Percentiles rank a stretch among this genome's conserved stretches.
phyloP scores from a whole-genome alignment of 495 filamentous ascomycete species.

The Penicillium angulare region DNA sequence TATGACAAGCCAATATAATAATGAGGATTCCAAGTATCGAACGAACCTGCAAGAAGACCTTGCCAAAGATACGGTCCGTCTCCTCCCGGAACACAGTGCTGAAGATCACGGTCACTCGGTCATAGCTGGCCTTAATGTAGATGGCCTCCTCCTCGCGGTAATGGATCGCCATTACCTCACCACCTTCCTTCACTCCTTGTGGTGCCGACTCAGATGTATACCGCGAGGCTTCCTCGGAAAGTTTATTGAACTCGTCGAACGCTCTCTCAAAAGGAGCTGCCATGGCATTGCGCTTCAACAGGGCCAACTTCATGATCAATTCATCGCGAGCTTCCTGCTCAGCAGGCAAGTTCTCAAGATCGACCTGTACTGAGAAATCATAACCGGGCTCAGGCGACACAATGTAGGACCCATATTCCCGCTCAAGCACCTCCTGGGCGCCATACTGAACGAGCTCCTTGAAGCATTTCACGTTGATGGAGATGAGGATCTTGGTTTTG shows the following conservation, averaged over 20 bases:
- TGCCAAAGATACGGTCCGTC: conserved; percentile 94
- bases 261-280: conserved; percentile 95
- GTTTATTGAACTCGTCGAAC: conserved; percentile 84
- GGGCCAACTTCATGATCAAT: conserved; percentile 76
- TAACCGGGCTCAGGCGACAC: conserved; percentile 84
- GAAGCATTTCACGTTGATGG: conserved; percentile 92
- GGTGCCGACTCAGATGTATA: conserved; percentile 90
- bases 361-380: conserved; percentile 88
- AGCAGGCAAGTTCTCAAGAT: conserved; percentile 81
- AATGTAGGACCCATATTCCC: conserved; percentile 93
- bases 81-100: conserved; percentile 97
- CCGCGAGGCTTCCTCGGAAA: conserved; percentile 83
- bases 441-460: conserved; percentile 88
- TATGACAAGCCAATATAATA: neutral
- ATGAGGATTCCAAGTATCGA: neutral
- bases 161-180: conserved; percentile 92
- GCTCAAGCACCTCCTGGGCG: conserved; percentile 82
- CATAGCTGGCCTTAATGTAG: conserved; percentile 95
- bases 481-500: conserved; percentile 90
- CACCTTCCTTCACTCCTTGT: conserved; percentile 80
- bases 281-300: conserved; percentile 97
- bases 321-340: conserved; percentile 79
- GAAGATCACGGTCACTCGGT: conserved; percentile 98
- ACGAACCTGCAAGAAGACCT: conserved; percentile 76
- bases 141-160: conserved; percentile 99